phyloP scores from a whole-genome alignment of 805 yeast genomes.

The Saccharomycodes ludwigii region DNA sequence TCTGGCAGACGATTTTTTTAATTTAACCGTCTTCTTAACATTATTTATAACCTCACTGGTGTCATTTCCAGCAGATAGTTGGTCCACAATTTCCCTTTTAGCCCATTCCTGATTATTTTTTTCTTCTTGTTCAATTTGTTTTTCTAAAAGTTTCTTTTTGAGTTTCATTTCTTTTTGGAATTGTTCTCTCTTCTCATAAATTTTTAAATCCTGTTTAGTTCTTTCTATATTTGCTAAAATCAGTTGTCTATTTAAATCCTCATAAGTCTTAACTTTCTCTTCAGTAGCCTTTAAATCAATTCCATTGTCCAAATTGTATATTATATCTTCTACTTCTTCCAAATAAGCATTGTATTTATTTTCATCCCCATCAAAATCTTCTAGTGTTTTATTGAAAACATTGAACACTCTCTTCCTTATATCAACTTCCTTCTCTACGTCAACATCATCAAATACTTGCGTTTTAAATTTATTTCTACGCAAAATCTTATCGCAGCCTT shows the following conservation, averaged over 20 bases:
- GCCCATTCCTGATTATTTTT: conserved; percentile 39
- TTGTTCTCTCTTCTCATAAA: conserved; percentile 48
- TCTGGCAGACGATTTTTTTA: conserved; percentile 54
- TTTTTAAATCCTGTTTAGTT: conserved; percentile 59
- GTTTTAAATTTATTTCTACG: conserved; percentile 84
- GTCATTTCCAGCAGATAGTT: conserved; percentile 32
- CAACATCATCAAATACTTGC: conserved; percentile 84
- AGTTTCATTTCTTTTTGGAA: conserved; percentile 56
- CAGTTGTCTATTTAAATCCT: conserved; percentile 57
- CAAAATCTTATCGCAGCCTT: conserved; percentile 75
- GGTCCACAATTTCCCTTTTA: conserved; percentile 44
- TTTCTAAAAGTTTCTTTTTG: conserved; percentile 39
- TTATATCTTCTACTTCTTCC: conserved; percentile 71
- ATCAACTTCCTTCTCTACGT: conserved; percentile 86
- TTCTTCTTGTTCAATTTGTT: conserved; percentile 52
- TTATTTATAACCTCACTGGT: conserved; percentile 39
- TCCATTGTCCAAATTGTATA: conserved; percentile 63
- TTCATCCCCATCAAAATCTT: conserved; percentile 48
- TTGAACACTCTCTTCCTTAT: conserved; percentile 64
- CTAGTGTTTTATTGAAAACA: conserved; percentile 69
- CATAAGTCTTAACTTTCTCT: conserved; percentile 52
- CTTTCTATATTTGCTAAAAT: conserved; percentile 67
- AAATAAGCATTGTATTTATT: conserved; percentile 63
- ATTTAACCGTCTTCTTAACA: conserved; percentile 36
- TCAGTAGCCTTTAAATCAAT: conserved; percentile 61